Evolutionary conservation across 2,329 filamentous ascomycete species (phyloP), one percentile per base, ranked within the genome.

Genomic region (Byssothecium circinans): DNA sequence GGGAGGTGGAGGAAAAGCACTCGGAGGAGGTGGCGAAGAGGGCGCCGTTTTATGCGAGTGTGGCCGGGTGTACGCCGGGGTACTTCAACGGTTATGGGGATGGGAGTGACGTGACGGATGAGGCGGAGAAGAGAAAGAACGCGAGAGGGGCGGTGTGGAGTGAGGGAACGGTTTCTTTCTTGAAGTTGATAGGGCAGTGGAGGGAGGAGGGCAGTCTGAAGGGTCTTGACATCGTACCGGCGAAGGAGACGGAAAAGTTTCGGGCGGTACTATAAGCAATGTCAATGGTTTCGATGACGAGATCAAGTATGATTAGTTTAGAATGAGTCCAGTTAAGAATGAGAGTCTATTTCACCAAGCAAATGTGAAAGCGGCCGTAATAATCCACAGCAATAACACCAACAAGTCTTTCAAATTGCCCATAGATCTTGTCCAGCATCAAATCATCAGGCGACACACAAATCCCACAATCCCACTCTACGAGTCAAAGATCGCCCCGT

Each of bases 401-500:
- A n/a, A n/a, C n/a, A n/a, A n/a, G n/a, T n/a, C n/a, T n/a, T n/a
- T n/a, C n/a, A n/a, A n/a, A n/a, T n/a, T n/a, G n/a, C 23, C 23
- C 23, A 25, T 25, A 10, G 23, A 25, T 25, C 23, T 6, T 6
- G 10, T 25, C 23, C 23, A n/a, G n/a, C n/a, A n/a, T n/a, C n/a
- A n/a, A n/a, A n/a, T n/a, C n/a, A n/a, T n/a, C n/a, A n/a, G n/a
- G n/a, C n/a, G n/a, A n/a, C n/a, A n/a, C n/a, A n/a, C n/a, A n/a
- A n/a, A n/a, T n/a, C n/a, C n/a, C n/a, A n/a, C n/a, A n/a, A n/a
- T n/a, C n/a, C 10, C 23, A 10, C 23, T 15, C 43, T 69, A 83
- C 27, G 81, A 84, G 68, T 91, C 87, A 71, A 86, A 91, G 55
- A 91, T 88, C 2, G 87, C 85, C 2, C 87, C 87, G 69, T 82